A percentile compares a stretch with the other conserved stretches of the same genome.
Evolutionary conservation across 2,329 filamentous ascomycete genomes (phyloP).

Genomic region (Colletotrichum sp.): DNA sequence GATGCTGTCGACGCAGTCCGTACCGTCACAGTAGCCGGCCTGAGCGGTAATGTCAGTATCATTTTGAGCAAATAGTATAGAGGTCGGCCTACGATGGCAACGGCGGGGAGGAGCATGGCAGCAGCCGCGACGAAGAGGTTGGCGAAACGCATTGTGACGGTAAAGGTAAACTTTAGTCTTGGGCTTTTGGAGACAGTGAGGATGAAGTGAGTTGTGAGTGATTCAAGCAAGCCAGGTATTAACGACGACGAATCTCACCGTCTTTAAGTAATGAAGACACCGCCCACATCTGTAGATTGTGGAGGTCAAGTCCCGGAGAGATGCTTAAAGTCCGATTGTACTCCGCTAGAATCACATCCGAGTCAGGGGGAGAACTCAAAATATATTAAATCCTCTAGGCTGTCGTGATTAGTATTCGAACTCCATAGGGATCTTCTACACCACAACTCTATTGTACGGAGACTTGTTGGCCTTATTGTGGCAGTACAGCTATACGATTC

Average conservation of each 20-base stretch:
- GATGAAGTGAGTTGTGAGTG: not conserved
- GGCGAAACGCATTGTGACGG: not conserved
- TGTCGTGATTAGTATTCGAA: not conserved
- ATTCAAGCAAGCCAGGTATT: fast-evolving
- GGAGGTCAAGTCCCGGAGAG: not conserved
- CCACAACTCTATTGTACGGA: not conserved
- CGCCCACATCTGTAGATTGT: no score
- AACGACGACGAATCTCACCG: not conserved
- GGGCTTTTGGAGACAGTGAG: no score
- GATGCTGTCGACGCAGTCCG: not conserved
- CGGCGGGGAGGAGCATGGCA: not conserved
- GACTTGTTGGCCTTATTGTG: not conserved
- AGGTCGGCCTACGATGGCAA: not conserved
- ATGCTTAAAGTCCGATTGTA: not conserved
- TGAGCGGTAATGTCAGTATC: not conserved
- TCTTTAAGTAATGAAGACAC: no score
- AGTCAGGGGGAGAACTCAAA: not conserved
- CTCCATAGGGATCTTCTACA: not conserved
- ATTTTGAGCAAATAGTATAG: not conserved
- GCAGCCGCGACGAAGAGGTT: not conserved
- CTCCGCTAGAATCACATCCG: not conserved
- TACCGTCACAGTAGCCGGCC: not conserved
- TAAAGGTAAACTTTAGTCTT: no score
- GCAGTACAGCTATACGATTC: no score
- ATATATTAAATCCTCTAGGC: not conserved